Conservation (phyloP, 2,329 filamentous ascomycete genomes). For the Lecanicillium sp. region DNA sequence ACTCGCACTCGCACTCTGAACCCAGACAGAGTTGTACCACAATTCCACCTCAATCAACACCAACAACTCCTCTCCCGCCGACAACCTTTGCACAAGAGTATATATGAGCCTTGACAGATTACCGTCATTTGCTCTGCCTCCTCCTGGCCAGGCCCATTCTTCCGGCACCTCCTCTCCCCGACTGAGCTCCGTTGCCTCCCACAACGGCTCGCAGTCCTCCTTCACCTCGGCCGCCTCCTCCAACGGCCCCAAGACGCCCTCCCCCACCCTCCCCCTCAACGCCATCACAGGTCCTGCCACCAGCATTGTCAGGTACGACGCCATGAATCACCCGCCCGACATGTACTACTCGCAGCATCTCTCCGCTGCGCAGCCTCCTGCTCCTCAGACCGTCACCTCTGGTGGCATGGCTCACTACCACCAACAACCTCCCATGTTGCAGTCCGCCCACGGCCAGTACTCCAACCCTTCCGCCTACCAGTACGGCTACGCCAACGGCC, state of each 20-base stretch:
- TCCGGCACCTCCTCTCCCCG: constrained; percentile 70
- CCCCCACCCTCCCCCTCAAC: constrained; percentile 57
- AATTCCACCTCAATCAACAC: no score
- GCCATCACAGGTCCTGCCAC: constrained; percentile 27
- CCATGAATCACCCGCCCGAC: constrained; percentile 82
- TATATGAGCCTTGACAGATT: constrained; percentile 65
- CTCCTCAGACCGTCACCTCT: constrained; percentile 71
- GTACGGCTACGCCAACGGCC: constrained; percentile 70
- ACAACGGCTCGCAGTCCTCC: constrained; percentile 47
- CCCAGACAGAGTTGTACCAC: constrained; percentile 10
- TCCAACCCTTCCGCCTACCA: constrained; percentile 56
- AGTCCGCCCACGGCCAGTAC: constrained; percentile 66
- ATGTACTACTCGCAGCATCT: constrained; percentile 83
- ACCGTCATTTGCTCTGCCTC: constrained; percentile 64
- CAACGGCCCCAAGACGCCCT: constrained; percentile 70
- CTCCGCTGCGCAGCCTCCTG: constrained; percentile 67
- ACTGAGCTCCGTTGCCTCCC: constrained; percentile 65
- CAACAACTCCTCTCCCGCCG: background rate
- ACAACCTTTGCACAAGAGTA: constrained; percentile 15
- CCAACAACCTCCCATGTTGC: constrained; percentile 70
- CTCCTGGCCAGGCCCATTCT: constrained; percentile 62
- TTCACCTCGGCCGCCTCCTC: constrained; percentile 51
- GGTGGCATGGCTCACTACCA: constrained; percentile 68
- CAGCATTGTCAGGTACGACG: constrained; percentile 30
- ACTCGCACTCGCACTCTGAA: constrained; percentile 2